These are phyloP conservation scores for Neopestalotiopsis sp. DNA, from an alignment of 2,329 filamentous ascomycete species.

Conservation along the genomic window DNA sequence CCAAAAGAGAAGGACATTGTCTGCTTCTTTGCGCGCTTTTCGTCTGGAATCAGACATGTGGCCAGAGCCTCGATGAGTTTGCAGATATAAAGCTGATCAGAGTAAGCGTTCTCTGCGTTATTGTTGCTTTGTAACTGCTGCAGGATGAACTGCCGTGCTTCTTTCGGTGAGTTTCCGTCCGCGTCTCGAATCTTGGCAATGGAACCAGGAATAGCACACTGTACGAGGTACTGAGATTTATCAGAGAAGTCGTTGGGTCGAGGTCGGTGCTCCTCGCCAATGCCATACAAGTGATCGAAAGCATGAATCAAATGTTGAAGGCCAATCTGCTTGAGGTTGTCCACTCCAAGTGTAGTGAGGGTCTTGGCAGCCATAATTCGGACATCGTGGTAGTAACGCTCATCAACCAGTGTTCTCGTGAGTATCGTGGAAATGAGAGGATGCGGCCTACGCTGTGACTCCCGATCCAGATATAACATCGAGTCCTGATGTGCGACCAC, in stretches of 20 bases:
- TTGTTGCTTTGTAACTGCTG: slow-evolving; percentile 94
- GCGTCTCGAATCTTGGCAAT: slow-evolving; percentile 79
- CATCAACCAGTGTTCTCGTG: slow-evolving; percentile 86
- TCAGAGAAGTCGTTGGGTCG: slow-evolving; percentile 91
- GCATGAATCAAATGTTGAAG: slow-evolving; percentile 83
- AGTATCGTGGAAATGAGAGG: slow-evolving; percentile 88
- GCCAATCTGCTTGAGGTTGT: slow-evolving; percentile 74
- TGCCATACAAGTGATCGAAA: slow-evolving; percentile 88
- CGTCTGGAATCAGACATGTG: slow-evolving; percentile 59
- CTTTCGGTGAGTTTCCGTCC: slow-evolving; percentile 76
- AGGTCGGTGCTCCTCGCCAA: slow-evolving; percentile 77
- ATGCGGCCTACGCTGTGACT: slow-evolving; percentile 60
- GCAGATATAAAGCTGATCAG: slow-evolving; percentile 88
- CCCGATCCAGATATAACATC: slow-evolving; percentile 73
- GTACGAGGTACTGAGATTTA: slow-evolving; percentile 82
- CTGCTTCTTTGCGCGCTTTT: slow-evolving; percentile 46
- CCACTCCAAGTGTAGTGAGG: slow-evolving; percentile 76
- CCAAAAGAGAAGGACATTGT: slow-evolving; percentile 48
- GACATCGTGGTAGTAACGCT: slow-evolving; percentile 92
- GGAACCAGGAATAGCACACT: slow-evolving; percentile 80
- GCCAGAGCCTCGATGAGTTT: slow-evolving; percentile 72
- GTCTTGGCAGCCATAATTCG: slow-evolving; percentile 82
- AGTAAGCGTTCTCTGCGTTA: slow-evolving; percentile 87
- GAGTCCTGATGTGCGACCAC: slow-evolving; percentile 86
- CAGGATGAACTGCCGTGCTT: slow-evolving; percentile 82